These are phyloP conservation scores for Colletotrichum sp. DNA, from an alignment of 2,329 filamentous ascomycete genomes.

Conservation along the genomic window DNA sequence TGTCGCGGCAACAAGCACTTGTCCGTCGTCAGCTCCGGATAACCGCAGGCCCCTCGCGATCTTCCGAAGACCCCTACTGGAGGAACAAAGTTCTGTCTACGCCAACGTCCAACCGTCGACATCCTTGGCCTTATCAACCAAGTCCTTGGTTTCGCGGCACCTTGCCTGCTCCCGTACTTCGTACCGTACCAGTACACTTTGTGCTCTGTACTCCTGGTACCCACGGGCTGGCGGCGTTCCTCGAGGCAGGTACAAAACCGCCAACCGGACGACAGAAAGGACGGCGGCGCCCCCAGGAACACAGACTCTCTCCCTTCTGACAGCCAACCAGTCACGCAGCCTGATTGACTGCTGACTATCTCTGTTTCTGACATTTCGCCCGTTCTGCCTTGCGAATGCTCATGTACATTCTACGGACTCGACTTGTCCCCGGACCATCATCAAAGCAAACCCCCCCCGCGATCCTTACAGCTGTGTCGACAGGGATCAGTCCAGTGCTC, in stretches of 20 bases:
- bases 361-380: not conserved
- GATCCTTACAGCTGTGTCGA: constrained; percentile 5
- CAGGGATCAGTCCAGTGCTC: constrained; percentile 14
- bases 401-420: not conserved
- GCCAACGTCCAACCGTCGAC: not conserved
- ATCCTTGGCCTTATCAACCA: constrained; percentile 15
- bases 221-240: not conserved
- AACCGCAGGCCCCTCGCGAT: constrained; percentile 4
- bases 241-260: not conserved
- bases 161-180: not conserved
- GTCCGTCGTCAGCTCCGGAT: constrained; percentile 9
- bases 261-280: not conserved
- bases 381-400: not conserved
- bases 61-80: constrained; percentile 11
- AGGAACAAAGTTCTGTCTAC: not conserved
- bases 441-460: constrained; percentile 12
- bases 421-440: not conserved
- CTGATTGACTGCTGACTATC: not conserved
- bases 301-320: not conserved
- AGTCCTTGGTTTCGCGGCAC: constrained; percentile 9
- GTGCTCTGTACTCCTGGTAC: not conserved
- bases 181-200: not conserved
- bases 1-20: constrained; percentile 4
- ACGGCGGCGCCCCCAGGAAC: not conserved
- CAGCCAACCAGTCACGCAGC: constrained; percentile 1